Evolutionary conservation across 352 stramenopile species (phyloP), one percentile per base, ranked within the genome.

Genomic region (Pythium aquatile): DNA sequence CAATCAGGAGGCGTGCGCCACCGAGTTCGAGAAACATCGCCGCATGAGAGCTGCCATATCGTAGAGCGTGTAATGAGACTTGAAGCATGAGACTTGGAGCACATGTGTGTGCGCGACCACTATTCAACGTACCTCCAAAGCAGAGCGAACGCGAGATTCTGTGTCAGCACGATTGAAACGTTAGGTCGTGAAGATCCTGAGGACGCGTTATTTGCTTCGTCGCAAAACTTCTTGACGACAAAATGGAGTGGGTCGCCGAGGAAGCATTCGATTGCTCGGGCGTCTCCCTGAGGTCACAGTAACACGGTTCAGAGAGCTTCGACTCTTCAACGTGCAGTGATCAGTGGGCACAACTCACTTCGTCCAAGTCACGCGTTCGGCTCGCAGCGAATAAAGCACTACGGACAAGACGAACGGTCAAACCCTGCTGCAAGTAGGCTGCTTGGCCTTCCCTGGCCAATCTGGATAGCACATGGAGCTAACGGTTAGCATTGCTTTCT

Each of bases 191-290:
- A 13, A 17, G n/a, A n/a, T 4, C 30, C 40, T 24, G 28, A 5
- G 16, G 33, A 13, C 8, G 20, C 40, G 2, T 29, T 16, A 14
- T 16, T 10, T 2, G 10, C 26, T 42, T 29, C 10, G 3, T 37
- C 17, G 13, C 60, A 61, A 30, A 66, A 66, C 17, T 60, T 17
- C 53, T 66, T 60, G 10, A 66, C 42, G 2, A 48, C 39, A 5
- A 40, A 47, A 32, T 66, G 53, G 28, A 66, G 46, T 6, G 39
- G 29, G 5, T 66, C 49, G 24, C 60, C 51, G 8, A 66, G 30
- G 33, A 54, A 66, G 1, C 10, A 32, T 24, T 66, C 51, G 8
- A 66, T 53, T 1, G n/a, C 33, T 20, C 28, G 20, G 1, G 16
- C 37, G 46, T 66, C 60, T 17, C 29, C 20, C 51, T 66, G 28